These are phyloP conservation scores for Suillus plorans DNA, from an alignment of 768 basidiomycete species.

Conservation along the genomic window DNA sequence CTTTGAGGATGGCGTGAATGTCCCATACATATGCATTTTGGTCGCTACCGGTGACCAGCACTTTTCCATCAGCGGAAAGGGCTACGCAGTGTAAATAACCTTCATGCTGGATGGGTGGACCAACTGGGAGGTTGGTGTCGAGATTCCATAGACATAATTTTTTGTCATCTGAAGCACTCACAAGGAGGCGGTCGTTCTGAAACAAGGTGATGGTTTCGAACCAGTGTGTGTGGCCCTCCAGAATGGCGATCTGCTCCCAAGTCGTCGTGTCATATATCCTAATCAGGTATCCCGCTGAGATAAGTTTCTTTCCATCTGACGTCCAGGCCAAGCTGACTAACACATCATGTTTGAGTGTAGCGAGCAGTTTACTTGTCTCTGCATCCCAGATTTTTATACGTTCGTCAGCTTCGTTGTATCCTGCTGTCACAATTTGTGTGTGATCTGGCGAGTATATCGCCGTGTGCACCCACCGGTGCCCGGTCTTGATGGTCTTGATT, in stretches of 20 bases:
- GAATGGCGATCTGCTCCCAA: background rate
- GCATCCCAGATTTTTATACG: background rate
- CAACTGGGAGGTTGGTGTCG: background rate
- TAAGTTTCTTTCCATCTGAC: background rate
- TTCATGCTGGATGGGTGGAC: background rate
- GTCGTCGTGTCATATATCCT: background rate
- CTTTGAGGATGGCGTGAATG: background rate
- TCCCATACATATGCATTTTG: background rate
- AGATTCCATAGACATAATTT: background rate
- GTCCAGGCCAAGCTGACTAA: background rate
- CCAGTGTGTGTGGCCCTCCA: background rate
- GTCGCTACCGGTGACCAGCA: background rate
- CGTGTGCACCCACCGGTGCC: background rate
- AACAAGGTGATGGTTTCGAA: background rate
- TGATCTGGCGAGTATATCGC: background rate
- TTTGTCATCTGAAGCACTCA: background rate
- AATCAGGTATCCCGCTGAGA: background rate
- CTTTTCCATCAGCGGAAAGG: background rate
- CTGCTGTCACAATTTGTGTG: background rate
- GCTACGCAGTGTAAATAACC: fast-evolving
- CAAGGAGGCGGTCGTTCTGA: background rate
- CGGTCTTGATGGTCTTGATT: background rate
- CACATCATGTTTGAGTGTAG: background rate
- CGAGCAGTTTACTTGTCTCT: background rate
- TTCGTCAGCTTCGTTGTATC: background rate